Base-by-base conservation (phyloP, 306 rosid genomes). In the Vigna mungo region DNA sequence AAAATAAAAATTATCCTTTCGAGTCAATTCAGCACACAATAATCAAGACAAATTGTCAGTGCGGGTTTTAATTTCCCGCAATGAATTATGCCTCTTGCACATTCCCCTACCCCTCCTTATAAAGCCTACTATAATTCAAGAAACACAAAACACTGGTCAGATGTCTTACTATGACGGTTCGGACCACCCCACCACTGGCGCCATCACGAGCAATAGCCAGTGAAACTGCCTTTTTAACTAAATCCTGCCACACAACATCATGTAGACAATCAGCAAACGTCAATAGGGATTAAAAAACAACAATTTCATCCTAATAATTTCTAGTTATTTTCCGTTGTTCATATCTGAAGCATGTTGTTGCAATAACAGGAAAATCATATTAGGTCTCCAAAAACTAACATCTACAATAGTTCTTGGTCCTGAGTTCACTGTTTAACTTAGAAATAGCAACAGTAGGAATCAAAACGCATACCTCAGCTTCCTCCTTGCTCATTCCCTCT, bases 151-250 rank as follows among this genome's bases (percentile, higher is more conserved):
- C 46, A 72, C 14, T 5, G 49, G 71, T 17, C 12, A 51, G 13
- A 72, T 41, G 44, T 70, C 98, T 87, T 85, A 96, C 99, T 56
- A 83, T 87, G 54, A 92, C 98, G 1, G 99, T 96, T 48, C 99
- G 96, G 64, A 96, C 97, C 49, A 96, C 99, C 17, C 99, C 99
- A 6, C 99, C 99, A 86, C 99, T 96, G 11, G 99, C 99, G 37
- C 99, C 99, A 47, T 96, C 99, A 44, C 98, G 91, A 11, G 98
- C 99, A 80, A 96, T 92, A 61, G 99, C 98, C 8, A 96, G 96
- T 14, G 99, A 96, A 63, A 96, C 99, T 20, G 98, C 99, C 88
- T 92, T 96, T 20, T 85, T 86, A 2, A 92, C 99, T 63, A 96
- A 82, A n/a, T 85, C 88, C 99, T 92, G 93, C 74, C 69, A 7